Evolutionary conservation across 1,139 yeast genomes (phyloP).

Genomic region (Blastobotrys ciferrii): DNA sequence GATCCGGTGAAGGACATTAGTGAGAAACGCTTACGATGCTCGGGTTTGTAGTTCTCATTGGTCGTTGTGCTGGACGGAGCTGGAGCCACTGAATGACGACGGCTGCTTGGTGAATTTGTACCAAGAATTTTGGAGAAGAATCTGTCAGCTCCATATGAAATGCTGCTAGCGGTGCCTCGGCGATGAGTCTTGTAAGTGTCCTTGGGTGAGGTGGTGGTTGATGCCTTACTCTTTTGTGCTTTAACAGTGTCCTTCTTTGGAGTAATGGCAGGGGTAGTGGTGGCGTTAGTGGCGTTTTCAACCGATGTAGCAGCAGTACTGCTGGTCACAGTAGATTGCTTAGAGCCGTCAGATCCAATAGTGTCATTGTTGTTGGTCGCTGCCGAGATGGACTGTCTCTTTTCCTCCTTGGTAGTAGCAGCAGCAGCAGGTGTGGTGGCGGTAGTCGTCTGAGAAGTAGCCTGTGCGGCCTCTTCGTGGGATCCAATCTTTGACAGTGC

Average conservation of each 20-base stretch:
- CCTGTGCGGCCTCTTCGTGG: conserved; percentile 8
- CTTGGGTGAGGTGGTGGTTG: conserved; percentile 6
- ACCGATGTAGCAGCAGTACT: conserved; percentile 5
- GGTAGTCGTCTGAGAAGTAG: conserved; percentile 5
- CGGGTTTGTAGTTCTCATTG: conserved; percentile 8
- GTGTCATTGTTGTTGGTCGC: conserved; percentile 2
- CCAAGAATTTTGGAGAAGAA: conserved; percentile 32
- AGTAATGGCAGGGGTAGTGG: no score
- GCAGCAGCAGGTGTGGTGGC: conserved; percentile 12
- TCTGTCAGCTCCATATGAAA: conserved; percentile 33
- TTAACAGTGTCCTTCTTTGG: not conserved
- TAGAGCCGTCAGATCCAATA: not conserved
- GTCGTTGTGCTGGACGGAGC: conserved; percentile 12
- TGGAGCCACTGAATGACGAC: conserved; percentile 24
- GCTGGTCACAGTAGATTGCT: conserved; percentile 6
- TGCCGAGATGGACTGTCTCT: not conserved
- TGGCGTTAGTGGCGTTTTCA: not conserved
- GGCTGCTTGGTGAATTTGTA: conserved; percentile 9
- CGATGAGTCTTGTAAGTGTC: conserved; percentile 19
- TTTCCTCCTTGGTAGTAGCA: conserved; percentile 2
- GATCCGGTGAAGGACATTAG: conserved; percentile 13
- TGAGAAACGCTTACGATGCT: conserved; percentile 29
- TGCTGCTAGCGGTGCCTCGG: conserved; percentile 29
- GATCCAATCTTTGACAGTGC: conserved; percentile 18
- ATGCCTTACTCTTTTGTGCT: not conserved